Base-by-base conservation (phyloP, 495 filamentous ascomycete species). In the Neurospora sp. region DNA sequence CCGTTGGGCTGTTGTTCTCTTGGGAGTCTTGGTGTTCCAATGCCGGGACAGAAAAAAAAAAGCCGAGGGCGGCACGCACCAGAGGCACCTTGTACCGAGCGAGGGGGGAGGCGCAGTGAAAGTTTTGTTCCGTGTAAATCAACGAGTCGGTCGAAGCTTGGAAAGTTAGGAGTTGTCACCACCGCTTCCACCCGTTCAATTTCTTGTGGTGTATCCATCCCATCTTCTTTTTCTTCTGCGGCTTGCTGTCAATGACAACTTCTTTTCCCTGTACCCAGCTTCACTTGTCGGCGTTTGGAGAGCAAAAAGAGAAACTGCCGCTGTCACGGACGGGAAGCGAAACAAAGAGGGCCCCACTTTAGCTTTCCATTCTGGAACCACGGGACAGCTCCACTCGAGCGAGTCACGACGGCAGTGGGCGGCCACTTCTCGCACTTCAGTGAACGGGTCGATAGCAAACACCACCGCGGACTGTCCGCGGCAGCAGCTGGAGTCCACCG, bases 361-460 rank as follows among this genome's bases (percentile, higher is more conserved):
- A 81, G 74, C 75, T 78, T 80, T 78, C 70, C 73, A 69, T 71
- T 75, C 72, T 72, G 74, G 74, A 78, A 74, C 78, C 79, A 75
- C 73, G 79, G 75, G 78, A 75, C 70, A 69, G 72, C 75, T 70
- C 44, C 44, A 27, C 73, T 23, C 74, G 76, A 76, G 59, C 74
- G 74, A 73, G 78, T 79, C 79, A 76, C 78, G 76, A 72, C 79
- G 72, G 77, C 79, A 77, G 54, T 62, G 54, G 54, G 54, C 54
- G 54, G 27, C 48, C 54, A 66, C 54, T 35, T 66, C 11, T 62
- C 54, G 54, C 54, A 35, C 54, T 62, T 62, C 54, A 31, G 54
- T 62, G 54, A 14, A 62, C 54, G 23, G 54, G 54, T 35, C 3
- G 27, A 35, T 27, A 27, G 54, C 54, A 62, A 62, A 62, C 54